phyloP scores from a whole-genome alignment of 148 eudicot genomes.

The Drosera capensis region DNA sequence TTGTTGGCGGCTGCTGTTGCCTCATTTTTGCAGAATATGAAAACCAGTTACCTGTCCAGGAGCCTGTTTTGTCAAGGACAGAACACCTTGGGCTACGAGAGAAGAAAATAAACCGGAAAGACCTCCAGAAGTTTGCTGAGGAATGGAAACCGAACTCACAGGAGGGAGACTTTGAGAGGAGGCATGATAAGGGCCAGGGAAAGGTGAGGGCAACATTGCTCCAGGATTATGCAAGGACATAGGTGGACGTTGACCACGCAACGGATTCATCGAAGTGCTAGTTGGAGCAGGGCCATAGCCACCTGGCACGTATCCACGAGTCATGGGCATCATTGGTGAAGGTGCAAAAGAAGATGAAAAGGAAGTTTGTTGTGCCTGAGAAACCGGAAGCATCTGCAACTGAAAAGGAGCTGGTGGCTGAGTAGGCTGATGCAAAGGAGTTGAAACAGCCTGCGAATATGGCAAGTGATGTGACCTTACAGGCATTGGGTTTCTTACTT shows the following conservation, averaged over 20 bases:
- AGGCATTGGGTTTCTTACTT: constrained; percentile 13
- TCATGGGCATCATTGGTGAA: constrained; percentile 17
- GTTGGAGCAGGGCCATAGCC: constrained; percentile 14
- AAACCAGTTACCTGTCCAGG: constrained; percentile 34
- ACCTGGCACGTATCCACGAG: constrained; percentile 40
- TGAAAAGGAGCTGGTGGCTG: constrained; percentile 24
- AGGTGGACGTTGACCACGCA: constrained; percentile 25
- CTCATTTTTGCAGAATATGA: background rate
- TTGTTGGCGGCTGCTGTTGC: background rate
- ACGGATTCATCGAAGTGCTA: constrained; percentile 16
- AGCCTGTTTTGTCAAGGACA: constrained; percentile 47
- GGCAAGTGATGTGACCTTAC: constrained; percentile 20
- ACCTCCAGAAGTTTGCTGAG: constrained; percentile 32
- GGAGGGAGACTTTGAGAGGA: constrained; percentile 28
- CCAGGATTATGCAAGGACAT: constrained; percentile 28
- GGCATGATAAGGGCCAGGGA: constrained; percentile 31
- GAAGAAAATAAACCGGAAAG: constrained; percentile 56
- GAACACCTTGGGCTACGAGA: constrained; percentile 70
- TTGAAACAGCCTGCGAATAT: constrained; percentile 17
- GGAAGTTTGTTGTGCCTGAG: constrained; percentile 21
- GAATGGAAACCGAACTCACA: constrained; percentile 26
- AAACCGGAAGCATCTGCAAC: constrained; percentile 26
- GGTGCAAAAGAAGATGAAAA: constrained; percentile 17
- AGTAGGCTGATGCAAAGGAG: constrained; percentile 20
- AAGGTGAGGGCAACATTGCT: constrained; percentile 29